Base-by-base conservation (phyloP, 176 grass and related monocot species). In the Microstegium vimineum region DNA sequence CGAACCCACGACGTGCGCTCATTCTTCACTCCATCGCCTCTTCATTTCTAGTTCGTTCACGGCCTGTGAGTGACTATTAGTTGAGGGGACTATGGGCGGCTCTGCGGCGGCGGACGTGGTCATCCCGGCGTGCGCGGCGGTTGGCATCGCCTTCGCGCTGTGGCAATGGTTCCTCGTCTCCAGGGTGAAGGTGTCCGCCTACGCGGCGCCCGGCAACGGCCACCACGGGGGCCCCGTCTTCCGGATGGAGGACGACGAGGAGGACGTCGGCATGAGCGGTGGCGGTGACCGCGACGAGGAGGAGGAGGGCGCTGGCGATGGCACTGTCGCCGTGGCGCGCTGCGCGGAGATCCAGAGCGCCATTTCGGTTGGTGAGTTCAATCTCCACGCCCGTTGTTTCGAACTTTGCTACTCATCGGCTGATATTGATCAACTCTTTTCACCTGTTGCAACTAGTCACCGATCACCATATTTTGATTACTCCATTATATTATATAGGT, bases 301-400 rank as follows among this genome's bases (percentile, higher is more conserved):
- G 17, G 85, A 93, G 57, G 80, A 71, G 27, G 64, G 26, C 31
- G 79, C 18, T 3, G 82, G 54, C 31, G 88, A 88, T 37, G 49
- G 66, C 81, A 69, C 63, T 8, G 61, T 36, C 61, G 67, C 88
- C 70, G 83, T 83, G 52, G 80, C 59, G 32, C 92, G 92, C 28
- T 97, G 90, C 71, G 86, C 88, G 0, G 94, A 97, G 88, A 93
- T 97, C 76, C 90, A 97, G 71, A 81, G 61, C 66, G 94, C 94
- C 22, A 97, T 97, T 78, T 83, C 90, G 0, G 83, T 90, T 59
- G 90, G 94, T 97, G 60, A 74, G 90, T 86, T 38, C 6, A 23
- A 8, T 74, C 1, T 5, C 27, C 71, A 52, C 71, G 1, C 7
- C 26, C 5, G 1, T 40, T 33, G 33, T 25, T 36, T 49, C 1